Evolutionary conservation across 495 filamentous ascomycete genomes (phyloP).

Genomic region (Penicilliopsis zonata): DNA sequence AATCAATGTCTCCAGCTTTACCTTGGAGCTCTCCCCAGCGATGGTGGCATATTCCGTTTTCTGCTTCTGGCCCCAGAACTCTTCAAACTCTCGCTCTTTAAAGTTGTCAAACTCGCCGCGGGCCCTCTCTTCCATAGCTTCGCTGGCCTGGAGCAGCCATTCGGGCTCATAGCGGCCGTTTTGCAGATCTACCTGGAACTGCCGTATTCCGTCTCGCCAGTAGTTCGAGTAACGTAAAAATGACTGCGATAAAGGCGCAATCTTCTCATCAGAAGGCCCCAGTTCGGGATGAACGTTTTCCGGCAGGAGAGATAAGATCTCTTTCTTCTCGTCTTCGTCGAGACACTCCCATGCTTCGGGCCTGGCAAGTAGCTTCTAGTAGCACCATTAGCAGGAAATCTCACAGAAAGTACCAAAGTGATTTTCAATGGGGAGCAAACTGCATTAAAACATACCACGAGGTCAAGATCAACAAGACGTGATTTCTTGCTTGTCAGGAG

Average conservation of each 20-base stretch:
- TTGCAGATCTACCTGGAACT: constrained; percentile 49
- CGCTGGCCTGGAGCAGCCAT: constrained; percentile 54
- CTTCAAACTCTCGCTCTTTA: constrained; percentile 52
- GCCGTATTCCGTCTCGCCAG: constrained; percentile 33
- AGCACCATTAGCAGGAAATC: constrained; percentile 4
- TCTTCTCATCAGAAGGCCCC: constrained; percentile 19
- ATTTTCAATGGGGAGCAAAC: not conserved
- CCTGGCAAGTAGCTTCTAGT: constrained; percentile 42
- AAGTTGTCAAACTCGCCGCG: constrained; percentile 59
- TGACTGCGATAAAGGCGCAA: constrained; percentile 25
- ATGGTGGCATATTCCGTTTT: constrained; percentile 19
- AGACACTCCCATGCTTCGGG: constrained; percentile 47
- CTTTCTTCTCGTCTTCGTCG: constrained; percentile 39
- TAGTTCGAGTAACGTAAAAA: constrained; percentile 40
- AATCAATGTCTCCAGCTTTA: constrained; percentile 35
- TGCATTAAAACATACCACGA: constrained; percentile 36
- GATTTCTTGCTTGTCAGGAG: constrained; percentile 44
- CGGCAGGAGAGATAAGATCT: constrained; percentile 45
- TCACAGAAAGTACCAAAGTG: too few relatives aligned
- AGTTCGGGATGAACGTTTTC: constrained; percentile 27
- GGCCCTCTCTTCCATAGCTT: constrained; percentile 48
- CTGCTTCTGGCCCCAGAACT: constrained; percentile 60
- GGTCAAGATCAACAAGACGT: constrained; percentile 38
- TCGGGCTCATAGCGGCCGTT: constrained; percentile 49
- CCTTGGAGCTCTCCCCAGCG: constrained; percentile 36